A percentile compares a stretch with the other conserved stretches of the same genome.
Evolutionary conservation across 2,329 filamentous ascomycete species (phyloP).

Genomic region (Alternaria ethzedia): DNA sequence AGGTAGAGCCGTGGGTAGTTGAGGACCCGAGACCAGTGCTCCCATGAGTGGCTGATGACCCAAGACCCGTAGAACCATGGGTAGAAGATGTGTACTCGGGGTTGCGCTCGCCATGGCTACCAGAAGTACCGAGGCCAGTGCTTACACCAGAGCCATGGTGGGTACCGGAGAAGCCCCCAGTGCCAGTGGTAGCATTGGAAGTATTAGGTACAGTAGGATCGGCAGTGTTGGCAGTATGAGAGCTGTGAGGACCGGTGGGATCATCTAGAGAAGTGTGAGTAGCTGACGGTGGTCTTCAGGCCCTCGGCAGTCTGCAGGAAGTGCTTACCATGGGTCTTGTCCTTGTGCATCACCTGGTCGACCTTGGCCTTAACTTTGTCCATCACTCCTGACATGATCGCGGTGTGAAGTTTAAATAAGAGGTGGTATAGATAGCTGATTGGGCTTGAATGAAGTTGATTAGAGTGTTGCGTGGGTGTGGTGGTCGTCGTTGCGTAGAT

Average conservation of each 20-base stretch:
- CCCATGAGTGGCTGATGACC: slow-evolving; percentile 25
- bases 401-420: slow-evolving; percentile 9
- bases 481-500: slow-evolving; percentile 8
- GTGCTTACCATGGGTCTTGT: slow-evolving; percentile 35
- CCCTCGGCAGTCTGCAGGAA: background rate
- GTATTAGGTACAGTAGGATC: slow-evolving; percentile 8
- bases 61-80: slow-evolving; percentile 3
- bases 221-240: slow-evolving; percentile 35
- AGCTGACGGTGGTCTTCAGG: background rate
- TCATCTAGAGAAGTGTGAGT: slow-evolving; percentile 25
- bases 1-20: slow-evolving; percentile 18
- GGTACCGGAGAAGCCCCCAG: background rate
- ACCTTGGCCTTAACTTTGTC: slow-evolving; percentile 50
- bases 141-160: slow-evolving; percentile 6
- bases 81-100: background rate
- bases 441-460: background rate
- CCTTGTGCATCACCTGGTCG: slow-evolving; percentile 46
- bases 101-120: slow-evolving; percentile 2
- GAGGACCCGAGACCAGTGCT: slow-evolving; percentile 22
- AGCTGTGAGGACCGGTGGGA: slow-evolving; percentile 39
- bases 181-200: slow-evolving; percentile 21
- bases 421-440: slow-evolving; percentile 1
- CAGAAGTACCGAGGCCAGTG: slow-evolving; percentile 5
- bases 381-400: slow-evolving; percentile 38
- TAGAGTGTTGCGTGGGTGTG: background rate